phyloP scores from a whole-genome alignment of 305 asterid genomes.

The Fraxinus platypoda region DNA sequence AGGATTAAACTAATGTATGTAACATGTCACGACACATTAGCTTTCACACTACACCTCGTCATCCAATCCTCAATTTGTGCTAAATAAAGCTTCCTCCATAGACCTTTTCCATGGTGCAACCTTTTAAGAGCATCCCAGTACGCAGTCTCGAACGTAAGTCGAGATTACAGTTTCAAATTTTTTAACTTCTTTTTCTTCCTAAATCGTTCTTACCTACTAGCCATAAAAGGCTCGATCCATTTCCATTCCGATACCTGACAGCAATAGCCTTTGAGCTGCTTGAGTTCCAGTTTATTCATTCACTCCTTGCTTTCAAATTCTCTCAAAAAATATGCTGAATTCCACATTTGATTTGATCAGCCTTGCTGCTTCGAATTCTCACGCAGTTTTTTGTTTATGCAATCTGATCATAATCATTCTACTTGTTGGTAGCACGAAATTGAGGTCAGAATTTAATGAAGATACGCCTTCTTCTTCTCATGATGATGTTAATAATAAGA shows the following conservation, averaged over 20 bases:
- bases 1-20: not conserved
- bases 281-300: not conserved
- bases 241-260: not conserved
- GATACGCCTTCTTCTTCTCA: not conserved
- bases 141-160: not conserved
- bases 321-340: slow-evolving; percentile 32
- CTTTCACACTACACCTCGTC: slow-evolving; percentile 37
- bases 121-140: not conserved
- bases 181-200: not conserved
- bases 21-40: slow-evolving; percentile 24
- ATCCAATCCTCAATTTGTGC: slow-evolving; percentile 17
- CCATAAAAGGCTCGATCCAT: slow-evolving; percentile 16
- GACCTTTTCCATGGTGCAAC: slow-evolving; percentile 27
- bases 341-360: slow-evolving; percentile 45
- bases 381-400: slow-evolving; percentile 61
- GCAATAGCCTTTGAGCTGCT: not conserved
- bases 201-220: not conserved
- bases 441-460: slow-evolving; percentile 22
- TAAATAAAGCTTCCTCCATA: slow-evolving; percentile 33
- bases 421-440: slow-evolving; percentile 40
- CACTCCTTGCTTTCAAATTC: not conserved
- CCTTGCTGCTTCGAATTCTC: slow-evolving; percentile 53
- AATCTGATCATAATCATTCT: slow-evolving; percentile 61
- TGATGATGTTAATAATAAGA: not conserved
- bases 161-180: not conserved